phyloP scores from a whole-genome alignment of 352 stramenopile genomes.

The Phytophthora pisi region DNA sequence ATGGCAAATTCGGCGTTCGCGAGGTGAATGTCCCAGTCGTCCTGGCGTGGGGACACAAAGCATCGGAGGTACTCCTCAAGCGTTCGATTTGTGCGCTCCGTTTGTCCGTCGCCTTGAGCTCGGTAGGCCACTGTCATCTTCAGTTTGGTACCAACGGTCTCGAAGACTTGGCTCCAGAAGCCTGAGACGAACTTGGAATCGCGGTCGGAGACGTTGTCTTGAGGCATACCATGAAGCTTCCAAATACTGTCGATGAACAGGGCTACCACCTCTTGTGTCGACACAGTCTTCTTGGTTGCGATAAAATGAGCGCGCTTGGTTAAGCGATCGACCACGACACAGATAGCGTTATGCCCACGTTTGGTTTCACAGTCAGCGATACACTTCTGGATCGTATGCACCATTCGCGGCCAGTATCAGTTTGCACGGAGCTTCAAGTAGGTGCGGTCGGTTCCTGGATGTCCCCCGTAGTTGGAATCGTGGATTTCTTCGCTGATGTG shows the following conservation, averaged over 20 bases:
- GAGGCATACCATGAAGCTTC: constrained; percentile 6
- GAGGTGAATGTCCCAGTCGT: constrained; percentile 18
- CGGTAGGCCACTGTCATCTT: constrained; percentile 20
- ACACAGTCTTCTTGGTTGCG: constrained; percentile 2
- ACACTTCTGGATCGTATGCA: constrained; percentile 6
- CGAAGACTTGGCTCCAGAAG: constrained; percentile 13
- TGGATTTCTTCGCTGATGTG: background rate
- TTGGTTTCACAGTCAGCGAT: constrained; percentile 6
- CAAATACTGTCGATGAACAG: constrained; percentile 17
- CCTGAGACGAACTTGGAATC: constrained; percentile 20
- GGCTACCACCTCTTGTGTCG: constrained; percentile 3
- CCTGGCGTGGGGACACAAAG: constrained; percentile 11
- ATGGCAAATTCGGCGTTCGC: constrained; percentile 5
- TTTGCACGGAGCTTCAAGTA: background rate
- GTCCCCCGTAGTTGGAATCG: background rate
- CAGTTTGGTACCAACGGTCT: constrained; percentile 5
- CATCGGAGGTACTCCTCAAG: constrained; percentile 16
- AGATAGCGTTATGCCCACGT: background rate
- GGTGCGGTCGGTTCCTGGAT: background rate
- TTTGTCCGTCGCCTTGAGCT: constrained; percentile 15
- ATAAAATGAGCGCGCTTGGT: constrained; percentile 13
- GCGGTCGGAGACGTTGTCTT: constrained; percentile 18
- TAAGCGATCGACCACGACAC: constrained; percentile 3
- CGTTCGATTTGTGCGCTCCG: constrained; percentile 17
- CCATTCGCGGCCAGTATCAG: background rate